These are phyloP conservation scores for Salix caprea DNA, from an alignment of 345 rosid species.

Conservation along the genomic window DNA sequence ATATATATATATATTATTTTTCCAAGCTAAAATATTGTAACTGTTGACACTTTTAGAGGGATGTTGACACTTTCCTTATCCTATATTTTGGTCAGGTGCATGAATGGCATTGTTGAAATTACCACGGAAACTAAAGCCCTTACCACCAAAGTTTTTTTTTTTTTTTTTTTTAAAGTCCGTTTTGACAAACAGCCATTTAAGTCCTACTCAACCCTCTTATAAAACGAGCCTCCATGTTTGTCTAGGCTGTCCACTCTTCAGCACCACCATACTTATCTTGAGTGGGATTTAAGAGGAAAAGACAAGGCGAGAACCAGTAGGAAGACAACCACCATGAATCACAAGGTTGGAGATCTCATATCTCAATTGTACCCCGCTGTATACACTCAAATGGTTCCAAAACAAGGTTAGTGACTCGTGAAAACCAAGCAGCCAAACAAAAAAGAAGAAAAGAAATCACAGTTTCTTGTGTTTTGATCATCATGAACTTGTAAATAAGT, in stretches of 20 bases:
- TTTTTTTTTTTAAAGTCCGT: too few species aligned
- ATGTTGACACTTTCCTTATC: background rate
- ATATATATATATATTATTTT: background rate
- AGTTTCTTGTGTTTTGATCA: background rate
- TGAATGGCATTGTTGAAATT: slow-evolving; percentile 31
- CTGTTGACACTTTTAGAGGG: background rate
- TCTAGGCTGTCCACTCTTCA: background rate
- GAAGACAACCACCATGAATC: slow-evolving; percentile 18
- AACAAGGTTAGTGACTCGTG: slow-evolving; percentile 42
- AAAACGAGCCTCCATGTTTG: background rate
- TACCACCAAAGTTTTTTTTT: background rate
- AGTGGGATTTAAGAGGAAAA: slow-evolving; percentile 1
- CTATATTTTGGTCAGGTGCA: background rate
- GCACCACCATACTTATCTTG: background rate
- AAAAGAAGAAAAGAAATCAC: background rate
- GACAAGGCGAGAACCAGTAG: background rate
- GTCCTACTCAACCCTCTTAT: slow-evolving; percentile 11
- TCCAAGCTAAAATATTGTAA: background rate
- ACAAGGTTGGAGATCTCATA: slow-evolving; percentile 41
- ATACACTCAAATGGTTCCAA: slow-evolving; percentile 44
- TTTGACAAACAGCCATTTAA: background rate
- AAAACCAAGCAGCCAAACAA: too few species aligned
- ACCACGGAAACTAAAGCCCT: background rate
- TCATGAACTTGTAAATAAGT: background rate
- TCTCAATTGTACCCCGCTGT: slow-evolving; percentile 55